phyloP scores from a whole-genome alignment of 2,329 filamentous ascomycete genomes.

The Curvularia eragrostidis region DNA sequence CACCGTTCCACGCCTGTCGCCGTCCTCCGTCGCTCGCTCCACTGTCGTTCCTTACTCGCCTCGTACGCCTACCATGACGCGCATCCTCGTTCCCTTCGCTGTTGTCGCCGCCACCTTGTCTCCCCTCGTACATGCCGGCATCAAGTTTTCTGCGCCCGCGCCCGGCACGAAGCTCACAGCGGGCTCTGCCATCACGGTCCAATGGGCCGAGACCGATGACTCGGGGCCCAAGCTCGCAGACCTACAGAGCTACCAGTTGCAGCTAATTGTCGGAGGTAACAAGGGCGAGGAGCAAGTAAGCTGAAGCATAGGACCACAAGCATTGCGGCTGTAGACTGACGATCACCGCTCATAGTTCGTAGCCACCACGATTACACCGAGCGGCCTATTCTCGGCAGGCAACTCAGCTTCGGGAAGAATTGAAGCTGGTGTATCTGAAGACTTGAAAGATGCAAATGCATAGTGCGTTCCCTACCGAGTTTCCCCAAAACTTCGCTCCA shows the following conservation, averaged over 20 bases:
- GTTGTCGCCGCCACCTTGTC: constrained; percentile 50
- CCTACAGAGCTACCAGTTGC: constrained; percentile 63
- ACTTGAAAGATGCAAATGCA: constrained; percentile 56
- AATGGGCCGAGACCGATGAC: constrained; percentile 65
- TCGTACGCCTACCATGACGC: constrained; percentile 37
- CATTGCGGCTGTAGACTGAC: constrained; percentile 4
- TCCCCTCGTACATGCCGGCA: constrained; percentile 57
- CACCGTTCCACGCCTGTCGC: neutral
- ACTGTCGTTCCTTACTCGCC: constrained; percentile 21
- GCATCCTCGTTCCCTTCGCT: constrained; percentile 35
- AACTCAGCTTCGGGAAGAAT: constrained; percentile 50
- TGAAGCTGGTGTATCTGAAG: constrained; percentile 30
- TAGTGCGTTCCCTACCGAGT: constrained; percentile 55
- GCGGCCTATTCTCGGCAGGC: constrained; percentile 54
- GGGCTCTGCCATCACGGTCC: constrained; percentile 60
- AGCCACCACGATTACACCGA: constrained; percentile 50
- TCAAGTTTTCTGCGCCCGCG: constrained; percentile 61
- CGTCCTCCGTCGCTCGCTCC: neutral
- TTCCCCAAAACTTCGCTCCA: neutral
- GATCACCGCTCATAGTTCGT: constrained; percentile 11
- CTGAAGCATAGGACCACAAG: constrained; percentile 1
- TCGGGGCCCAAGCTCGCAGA: constrained; percentile 58
- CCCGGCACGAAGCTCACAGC: constrained; percentile 59
- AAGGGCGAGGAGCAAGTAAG: constrained; percentile 56
- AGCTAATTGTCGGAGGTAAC: constrained; percentile 68